phyloP scores from a whole-genome alignment of 2,329 filamentous ascomycete species.

The Ceratocystis papillata region DNA sequence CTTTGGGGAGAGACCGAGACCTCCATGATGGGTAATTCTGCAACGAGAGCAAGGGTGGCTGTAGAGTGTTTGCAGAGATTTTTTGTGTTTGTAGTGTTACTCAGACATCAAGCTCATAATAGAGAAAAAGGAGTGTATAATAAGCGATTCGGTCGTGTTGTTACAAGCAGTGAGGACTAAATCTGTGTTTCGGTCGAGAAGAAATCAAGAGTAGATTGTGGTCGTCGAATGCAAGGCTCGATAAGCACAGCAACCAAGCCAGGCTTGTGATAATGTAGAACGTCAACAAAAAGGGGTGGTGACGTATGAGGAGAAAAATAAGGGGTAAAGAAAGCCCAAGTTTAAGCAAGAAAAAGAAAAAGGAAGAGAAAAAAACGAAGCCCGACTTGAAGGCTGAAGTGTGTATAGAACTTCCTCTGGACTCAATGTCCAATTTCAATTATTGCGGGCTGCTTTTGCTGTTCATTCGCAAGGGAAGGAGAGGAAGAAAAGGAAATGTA shows the following conservation, averaged over 20 bases:
- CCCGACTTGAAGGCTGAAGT: not conserved
- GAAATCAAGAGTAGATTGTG: not conserved
- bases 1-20: slow-evolving; percentile 38
- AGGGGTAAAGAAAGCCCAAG: not conserved
- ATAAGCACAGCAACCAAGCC: slow-evolving; percentile 8
- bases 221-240: not conserved
- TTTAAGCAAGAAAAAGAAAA: not conserved
- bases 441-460: not conserved
- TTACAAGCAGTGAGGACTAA: not conserved
- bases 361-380: not conserved
- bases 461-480: not conserved
- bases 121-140: not conserved
- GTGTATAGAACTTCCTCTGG: not conserved
- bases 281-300: slow-evolving; percentile 13
- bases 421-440: not conserved
- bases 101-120: slow-evolving; percentile 12
- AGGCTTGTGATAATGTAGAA: not conserved
- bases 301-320: not conserved
- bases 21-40: slow-evolving; percentile 39
- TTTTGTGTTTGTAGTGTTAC: not conserved
- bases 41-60: not conserved
- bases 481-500: slow-evolving; percentile 8
- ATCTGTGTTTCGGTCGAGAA: not conserved
- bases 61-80: not conserved
- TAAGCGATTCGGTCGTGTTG: not conserved